Conservation (phyloP, 345 rosid species). For the Eucalyptus guilfoylei region DNA sequence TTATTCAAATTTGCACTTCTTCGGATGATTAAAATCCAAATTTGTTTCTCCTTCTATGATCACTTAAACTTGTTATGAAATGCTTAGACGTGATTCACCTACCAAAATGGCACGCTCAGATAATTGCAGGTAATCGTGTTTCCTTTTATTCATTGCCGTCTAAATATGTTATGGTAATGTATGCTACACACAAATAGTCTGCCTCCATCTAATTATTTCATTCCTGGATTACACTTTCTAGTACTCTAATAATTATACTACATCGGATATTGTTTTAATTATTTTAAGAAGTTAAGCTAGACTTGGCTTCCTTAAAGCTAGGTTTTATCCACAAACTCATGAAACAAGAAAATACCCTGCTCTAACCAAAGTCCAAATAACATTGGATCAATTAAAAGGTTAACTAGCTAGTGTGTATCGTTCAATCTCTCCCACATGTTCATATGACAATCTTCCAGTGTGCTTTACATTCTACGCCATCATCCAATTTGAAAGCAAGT, state of each 20-base stretch:
- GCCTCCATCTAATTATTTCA: background rate
- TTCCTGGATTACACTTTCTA: background rate
- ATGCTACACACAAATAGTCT: background rate
- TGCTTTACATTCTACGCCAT: background rate
- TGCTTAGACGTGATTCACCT: background rate
- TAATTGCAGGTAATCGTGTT: background rate
- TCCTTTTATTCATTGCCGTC: background rate
- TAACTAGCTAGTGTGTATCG: background rate
- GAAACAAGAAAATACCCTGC: background rate
- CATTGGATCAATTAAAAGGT: background rate
- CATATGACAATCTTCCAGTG: background rate
- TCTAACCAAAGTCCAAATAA: background rate
- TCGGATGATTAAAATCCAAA: background rate
- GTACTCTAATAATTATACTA: background rate
- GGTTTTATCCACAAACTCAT: background rate
- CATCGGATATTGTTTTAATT: background rate
- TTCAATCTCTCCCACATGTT: background rate
- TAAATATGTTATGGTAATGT: background rate
- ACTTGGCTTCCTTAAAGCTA: background rate
- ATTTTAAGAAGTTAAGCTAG: background rate
- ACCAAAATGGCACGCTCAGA: background rate
- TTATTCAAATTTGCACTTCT: background rate
- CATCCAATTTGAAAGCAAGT: background rate
- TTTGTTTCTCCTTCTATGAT: background rate
- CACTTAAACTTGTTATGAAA: too few species aligned